Base-by-base conservation (phyloP, 1,139 yeast species). In the Candida frijolesensis region DNA sequence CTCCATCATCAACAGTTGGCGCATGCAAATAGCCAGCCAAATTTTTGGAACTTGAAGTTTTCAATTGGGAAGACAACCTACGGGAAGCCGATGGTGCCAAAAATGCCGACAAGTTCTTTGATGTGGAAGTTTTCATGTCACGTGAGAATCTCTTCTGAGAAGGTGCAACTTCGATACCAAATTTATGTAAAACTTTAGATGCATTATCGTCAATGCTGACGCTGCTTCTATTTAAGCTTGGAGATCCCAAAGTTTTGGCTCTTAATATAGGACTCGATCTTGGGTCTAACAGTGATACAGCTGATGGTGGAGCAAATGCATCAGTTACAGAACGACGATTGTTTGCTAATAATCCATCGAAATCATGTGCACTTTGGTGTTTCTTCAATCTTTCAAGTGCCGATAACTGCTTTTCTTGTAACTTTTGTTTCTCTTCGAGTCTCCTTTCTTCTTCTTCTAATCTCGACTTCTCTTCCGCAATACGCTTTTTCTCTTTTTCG, bases 1-100 rank as follows among this genome's bases (percentile, higher is more conserved):
- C 49, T 7, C 29, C 44, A 39, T 50, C 48, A 7, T 45, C 42
- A 8, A 41, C 34, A 15, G 49, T 30, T 29, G 42, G 9, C 4
- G 42, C n/a, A 15, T 49, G 43, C 15, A 55, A 50, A 45, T 54
- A 68, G 32, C 68, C 63, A 3, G 80, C 65, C 43, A 79, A 72
- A 52, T 74, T 67, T 54, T 70, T 76, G 2, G 82, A 76, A 47
- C 80, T 74, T 4, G 80, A 74, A 29, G 80, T 74, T 55, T 78
- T 74, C 51, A 72, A 59, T 39, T 54, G 32, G 42, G 43, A 30
- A 50, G 54, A 39, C 51, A 47, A 34, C 16, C 42, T 29, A 14
- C 43, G 72, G 14, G 49, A 40, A 25, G 25, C 37, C 10, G 47
- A 15, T 19, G 54, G 45, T 10, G 37, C 48, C 62, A 52, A 71